Base-by-base conservation (phyloP, 495 filamentous ascomycete species). In the Corynascus novoguineensis region DNA sequence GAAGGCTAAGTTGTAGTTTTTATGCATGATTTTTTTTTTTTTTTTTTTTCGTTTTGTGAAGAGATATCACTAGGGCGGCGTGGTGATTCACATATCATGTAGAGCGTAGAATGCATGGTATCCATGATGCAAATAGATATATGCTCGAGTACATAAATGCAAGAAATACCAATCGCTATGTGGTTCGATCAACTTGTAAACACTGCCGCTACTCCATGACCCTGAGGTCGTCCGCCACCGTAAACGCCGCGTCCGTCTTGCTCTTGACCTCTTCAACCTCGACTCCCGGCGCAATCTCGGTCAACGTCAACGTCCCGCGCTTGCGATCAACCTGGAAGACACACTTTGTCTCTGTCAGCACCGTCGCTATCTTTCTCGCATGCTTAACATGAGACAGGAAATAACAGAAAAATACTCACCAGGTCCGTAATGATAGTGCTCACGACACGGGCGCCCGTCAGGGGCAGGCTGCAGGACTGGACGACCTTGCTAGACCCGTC, bases 401-500 rank as follows among this genome's bases (percentile, higher is more conserved):
- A 17, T 40, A 0, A 14, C 19, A 22, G 9, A 15, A 10, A 14
- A 15, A 5, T 21, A 73, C 75, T 69, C 61, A 79, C 78, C 48
- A 83, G 63, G 51, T 83, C 80, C 7, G 79, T 83, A 37, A 83
- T 81, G 50, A 83, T 79, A n/a, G 77, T 77, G 59, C 69, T 77
- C 31, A 80, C 78, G 14, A 76, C 73, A 19, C 75, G 63, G 52
- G 73, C 75, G 0, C 81, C 81, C 15, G 81, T 84, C 57, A 83
- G 61, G 17, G 81, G 81, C 55, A 84, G 66, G 46, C 73, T 73
- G 62, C 80, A 82, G 51, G 71, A 68, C 63, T 83, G 76, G 24
- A 83, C 75, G 50, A 84, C 75, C 74, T 84, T 84, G 55, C 78
- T 76, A 25, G 74, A 64, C 9, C 81, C 81, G 51, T 80, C 79